These are phyloP conservation scores for Peniophora sp. DNA, from an alignment of 1,284 basidiomycete species.

Conservation along the genomic window DNA sequence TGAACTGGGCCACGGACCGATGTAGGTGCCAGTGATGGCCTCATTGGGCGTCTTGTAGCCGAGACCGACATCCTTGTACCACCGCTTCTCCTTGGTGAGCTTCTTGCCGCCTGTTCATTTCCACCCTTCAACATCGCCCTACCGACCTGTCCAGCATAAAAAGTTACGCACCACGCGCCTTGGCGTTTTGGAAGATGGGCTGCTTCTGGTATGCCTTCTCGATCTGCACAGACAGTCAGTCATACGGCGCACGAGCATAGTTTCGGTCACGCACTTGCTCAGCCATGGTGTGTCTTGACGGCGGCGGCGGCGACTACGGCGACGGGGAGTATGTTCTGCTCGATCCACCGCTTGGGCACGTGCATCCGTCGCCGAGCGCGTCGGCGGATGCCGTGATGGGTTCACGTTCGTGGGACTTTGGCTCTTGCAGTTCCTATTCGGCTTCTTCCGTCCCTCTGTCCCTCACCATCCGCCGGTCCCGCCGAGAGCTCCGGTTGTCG, in stretches of 20 bases:
- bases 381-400: too few species aligned
- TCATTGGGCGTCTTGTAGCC: conserved; percentile 97
- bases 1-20: conserved; percentile 54
- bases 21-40: conserved; percentile 95
- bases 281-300: conserved; percentile 43
- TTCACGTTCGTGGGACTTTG: too few species aligned
- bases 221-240: conserved; percentile 39
- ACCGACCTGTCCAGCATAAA: conserved; percentile 4
- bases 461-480: too few species aligned
- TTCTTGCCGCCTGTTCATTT: conserved; percentile 71
- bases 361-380: too few species aligned
- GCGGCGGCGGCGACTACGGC: conserved; percentile 16
- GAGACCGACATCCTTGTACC: conserved; percentile 98
- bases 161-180: conserved; percentile 73
- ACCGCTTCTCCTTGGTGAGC: conserved; percentile 91
- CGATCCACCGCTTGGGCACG: neutral
- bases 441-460: too few species aligned
- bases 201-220: conserved; percentile 98
- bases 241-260: neutral
- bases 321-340: conserved; percentile 15
- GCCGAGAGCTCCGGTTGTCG: too few species aligned
- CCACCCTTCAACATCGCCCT: conserved; percentile 3
- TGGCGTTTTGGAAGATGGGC: conserved; percentile 96
- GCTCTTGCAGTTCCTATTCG: too few species aligned
- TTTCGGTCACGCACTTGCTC: conserved; percentile 46